Percentiles rank a stretch among this genome's conserved stretches.
These are phyloP conservation scores for Fusarium nisikadoi DNA, from an alignment of 2,329 filamentous ascomycete species.

Conservation along the genomic window DNA sequence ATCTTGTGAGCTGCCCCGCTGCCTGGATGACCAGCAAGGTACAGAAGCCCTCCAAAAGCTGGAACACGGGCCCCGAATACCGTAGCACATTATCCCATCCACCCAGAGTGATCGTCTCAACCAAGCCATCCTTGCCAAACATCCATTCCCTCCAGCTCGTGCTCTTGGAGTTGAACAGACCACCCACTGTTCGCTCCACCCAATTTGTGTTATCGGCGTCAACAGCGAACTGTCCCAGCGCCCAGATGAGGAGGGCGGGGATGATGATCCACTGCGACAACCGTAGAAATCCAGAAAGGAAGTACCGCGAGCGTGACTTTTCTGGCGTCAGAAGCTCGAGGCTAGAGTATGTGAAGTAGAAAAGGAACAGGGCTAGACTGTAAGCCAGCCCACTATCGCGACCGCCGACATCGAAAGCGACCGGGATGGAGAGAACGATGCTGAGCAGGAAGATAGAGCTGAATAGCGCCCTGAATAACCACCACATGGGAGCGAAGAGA, in stretches of 20 bases:
- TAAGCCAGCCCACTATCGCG: constrained; percentile 94
- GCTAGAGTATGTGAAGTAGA: constrained; percentile 89
- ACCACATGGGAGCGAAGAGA: constrained; percentile 73
- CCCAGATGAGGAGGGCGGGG: constrained; percentile 90
- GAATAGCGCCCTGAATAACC: constrained; percentile 81
- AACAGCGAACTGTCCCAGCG: constrained; percentile 92
- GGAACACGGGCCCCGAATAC: constrained; percentile 94
- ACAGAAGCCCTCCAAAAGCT: constrained; percentile 95
- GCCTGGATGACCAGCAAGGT: constrained; percentile 95
- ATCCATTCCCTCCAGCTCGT: constrained; percentile 83
- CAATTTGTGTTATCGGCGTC: constrained; percentile 82
- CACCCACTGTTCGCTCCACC: constrained; percentile 82
- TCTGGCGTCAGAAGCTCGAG: constrained; percentile 85
- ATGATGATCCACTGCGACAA: constrained; percentile 88
- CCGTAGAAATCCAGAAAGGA: constrained; percentile 74
- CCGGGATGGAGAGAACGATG: constrained; percentile 94
- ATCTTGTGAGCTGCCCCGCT: constrained; percentile 91
- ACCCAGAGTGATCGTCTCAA: constrained; percentile 83
- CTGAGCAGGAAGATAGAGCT: constrained; percentile 88
- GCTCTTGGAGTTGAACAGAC: constrained; percentile 69
- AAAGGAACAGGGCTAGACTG: constrained; percentile 86
- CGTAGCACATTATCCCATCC: constrained; percentile 88
- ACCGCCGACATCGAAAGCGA: constrained; percentile 97
- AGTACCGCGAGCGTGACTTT: constrained; percentile 77
- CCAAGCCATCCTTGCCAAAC: constrained; percentile 84